Evolutionary conservation across 2,329 filamentous ascomycete species (phyloP).

Genomic region (Tothia fuscella): DNA sequence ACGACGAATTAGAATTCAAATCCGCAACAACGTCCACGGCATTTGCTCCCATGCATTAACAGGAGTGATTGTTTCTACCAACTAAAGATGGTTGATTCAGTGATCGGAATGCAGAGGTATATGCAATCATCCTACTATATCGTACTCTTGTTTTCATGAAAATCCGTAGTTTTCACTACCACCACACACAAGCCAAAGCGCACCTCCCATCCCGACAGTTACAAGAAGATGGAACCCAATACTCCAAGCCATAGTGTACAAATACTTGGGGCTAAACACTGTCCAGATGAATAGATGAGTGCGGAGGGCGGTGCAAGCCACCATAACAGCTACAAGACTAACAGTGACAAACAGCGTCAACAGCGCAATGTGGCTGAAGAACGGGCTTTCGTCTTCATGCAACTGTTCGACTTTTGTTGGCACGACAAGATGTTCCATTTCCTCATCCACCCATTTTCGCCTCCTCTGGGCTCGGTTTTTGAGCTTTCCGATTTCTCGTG

Average conservation of each 20-base stretch:
- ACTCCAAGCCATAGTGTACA: conserved; percentile 86
- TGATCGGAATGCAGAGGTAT: too few relatives aligned
- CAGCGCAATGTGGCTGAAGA: conserved; percentile 42
- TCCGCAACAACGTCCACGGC: too few relatives aligned
- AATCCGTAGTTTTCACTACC: too few relatives aligned
- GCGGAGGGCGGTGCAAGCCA: conserved; percentile 68
- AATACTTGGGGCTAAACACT: conserved; percentile 91
- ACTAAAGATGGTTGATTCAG: too few relatives aligned
- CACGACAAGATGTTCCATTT: conserved; percentile 4
- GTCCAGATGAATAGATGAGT: conserved; percentile 98
- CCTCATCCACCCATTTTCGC: conserved; percentile 8
- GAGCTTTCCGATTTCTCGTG: neutral
- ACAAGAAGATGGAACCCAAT: conserved; percentile 55
- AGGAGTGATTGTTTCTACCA: too few relatives aligned
- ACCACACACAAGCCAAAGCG: conserved; percentile 8
- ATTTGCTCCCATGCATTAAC: too few relatives aligned
- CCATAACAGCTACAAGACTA: conserved; percentile 66
- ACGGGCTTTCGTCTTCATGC: conserved; percentile 9
- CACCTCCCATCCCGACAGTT: conserved; percentile 2
- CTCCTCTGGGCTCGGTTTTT: neutral
- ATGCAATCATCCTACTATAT: too few relatives aligned
- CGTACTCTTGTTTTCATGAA: too few relatives aligned
- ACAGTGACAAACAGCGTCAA: conserved; percentile 59
- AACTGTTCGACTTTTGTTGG: neutral
- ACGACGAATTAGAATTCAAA: too few relatives aligned